Evolutionary conservation across 495 filamentous ascomycete genomes (phyloP), one percentile per base, ranked within the genome.

Genomic region (Neurospora sp.): DNA sequence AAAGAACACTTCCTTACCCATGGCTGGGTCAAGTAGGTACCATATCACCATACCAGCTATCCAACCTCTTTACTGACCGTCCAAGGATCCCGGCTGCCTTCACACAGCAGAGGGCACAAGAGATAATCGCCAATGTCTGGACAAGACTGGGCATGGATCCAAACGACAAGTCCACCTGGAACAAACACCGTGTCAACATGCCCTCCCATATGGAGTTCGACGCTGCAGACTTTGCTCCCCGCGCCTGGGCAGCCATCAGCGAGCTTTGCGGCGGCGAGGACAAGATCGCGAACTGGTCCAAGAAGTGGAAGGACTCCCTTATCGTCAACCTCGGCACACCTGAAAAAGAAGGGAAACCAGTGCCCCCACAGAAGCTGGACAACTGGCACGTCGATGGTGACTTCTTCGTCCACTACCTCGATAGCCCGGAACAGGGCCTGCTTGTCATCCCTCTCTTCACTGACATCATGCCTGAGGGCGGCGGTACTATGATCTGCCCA

Each of bases 381-480:
- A 83, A 82, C 8, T 94, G 91, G 91, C 91, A 94, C 78, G 89
- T 91, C 31, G 91, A 93, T 80, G 91, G 91, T 1, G 91, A 93
- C 75, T 92, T 92, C 79, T 92, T 93, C 80, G 84, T 90, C 16
- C 90, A 93, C 82, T 93, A 89, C 75, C 83, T 94, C 18, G 91
- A 93, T 79, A 90, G 87, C 65, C 88, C 88, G 0, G 91, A 93
- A 81, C 91, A 94, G 79, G 91, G 84, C 0, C 79, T 93, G 65
- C 82, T 93, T 0, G 89, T 93, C 20, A 92, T 89, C 68, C 90
- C 91, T 4, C 74, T 92, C 22, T 93, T 91, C 80, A 89, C 85
- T 10, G 90, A 93, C 76, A 89, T 93, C 71, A 77, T 81, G 37
- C 77, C 85, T 2, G 81, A 82, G 72, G 91, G 88, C 4, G 91